Base-by-base conservation (phyloP, 2,329 filamentous ascomycete species). In the Metarhizium guizhouense region DNA sequence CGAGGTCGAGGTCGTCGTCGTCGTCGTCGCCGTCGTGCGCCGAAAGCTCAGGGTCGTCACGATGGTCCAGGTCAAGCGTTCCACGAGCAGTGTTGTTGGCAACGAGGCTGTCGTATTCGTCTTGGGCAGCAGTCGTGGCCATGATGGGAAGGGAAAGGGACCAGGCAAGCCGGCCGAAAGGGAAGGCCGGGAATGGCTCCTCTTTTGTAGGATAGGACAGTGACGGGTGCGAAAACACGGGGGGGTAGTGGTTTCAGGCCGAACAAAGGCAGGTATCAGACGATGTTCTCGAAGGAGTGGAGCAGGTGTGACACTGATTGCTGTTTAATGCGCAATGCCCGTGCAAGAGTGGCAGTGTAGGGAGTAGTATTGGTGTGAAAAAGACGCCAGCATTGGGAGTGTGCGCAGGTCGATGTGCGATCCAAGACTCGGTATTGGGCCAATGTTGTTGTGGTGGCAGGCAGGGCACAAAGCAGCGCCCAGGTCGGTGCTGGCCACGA, bases 91-190 rank as follows among this genome's bases (percentile, higher is more conserved):
- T 76, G 63, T 82, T 83, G 63, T 80, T 83, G 61, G 77, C 75
- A 59, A 88, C 71, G 56, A 87, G 77, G 60, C 74, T 70, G 68
- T 85, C 80, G 69, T 85, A 86, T 71, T 88, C 83, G 74, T 86
- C 82, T 70, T 86, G 81, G 53, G 83, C 83, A 56, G 81, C 74
- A 54, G 82, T 83, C 52, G 78, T 83, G 54, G 78, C 73, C 80
- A 83, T 83, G 68, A 54, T 76, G 74, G 63, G 56, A 56, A 38
- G 45, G 51, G 56, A 52, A 55, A 54, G 45, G 18, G n/a, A 30
- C 34, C 42, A 47, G 32, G 32, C 25, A 32, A 47, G 32, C 43
- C 30, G 32, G 30, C 6, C 43, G 13, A 30, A n/a, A 29, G 32
- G 42, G 29, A 29, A 29, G 30, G 52, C 34, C 8, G 51, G 36